phyloP scores from a whole-genome alignment of 768 basidiomycete species.

The Phanerochaete sordida region DNA sequence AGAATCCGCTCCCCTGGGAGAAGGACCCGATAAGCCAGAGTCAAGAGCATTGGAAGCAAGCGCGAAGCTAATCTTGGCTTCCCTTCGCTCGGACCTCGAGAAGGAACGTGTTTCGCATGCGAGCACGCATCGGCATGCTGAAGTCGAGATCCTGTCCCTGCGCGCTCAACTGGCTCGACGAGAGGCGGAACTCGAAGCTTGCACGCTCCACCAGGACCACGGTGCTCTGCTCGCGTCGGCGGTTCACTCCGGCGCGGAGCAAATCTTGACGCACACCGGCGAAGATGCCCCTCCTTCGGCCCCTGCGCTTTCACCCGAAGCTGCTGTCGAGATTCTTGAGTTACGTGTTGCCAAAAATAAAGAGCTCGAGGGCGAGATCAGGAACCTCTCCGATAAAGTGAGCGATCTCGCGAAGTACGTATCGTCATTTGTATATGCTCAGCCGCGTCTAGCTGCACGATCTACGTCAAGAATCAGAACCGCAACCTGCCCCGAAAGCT shows the following conservation, averaged over 20 bases:
- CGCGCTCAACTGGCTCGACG: constrained; percentile 53
- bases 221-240: not conserved
- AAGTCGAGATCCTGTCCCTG: constrained; percentile 40
- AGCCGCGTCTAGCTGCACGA: not conserved
- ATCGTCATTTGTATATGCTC: not conserved
- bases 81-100: constrained; percentile 40
- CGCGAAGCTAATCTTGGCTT: constrained; percentile 33
- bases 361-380: constrained; percentile 42
- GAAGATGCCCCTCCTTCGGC: not conserved
- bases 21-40: not conserved
- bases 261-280: not conserved
- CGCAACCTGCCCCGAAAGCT: not conserved
- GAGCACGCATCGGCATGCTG: constrained; percentile 35
- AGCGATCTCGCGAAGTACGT: constrained; percentile 4
- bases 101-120: constrained; percentile 41
- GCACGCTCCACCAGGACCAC: constrained; percentile 17
- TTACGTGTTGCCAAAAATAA: constrained; percentile 37
- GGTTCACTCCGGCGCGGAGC: not conserved
- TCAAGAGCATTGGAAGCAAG: not conserved
- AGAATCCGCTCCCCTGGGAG: not conserved
- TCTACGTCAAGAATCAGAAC: not conserved
- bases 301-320: constrained; percentile 20
- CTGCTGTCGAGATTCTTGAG: constrained; percentile 38
- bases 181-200: constrained; percentile 51
- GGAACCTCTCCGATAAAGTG: constrained; percentile 33